These are phyloP conservation scores for Phragmites australis DNA, from an alignment of 176 grass and related monocot genomes.

Conservation along the genomic window DNA sequence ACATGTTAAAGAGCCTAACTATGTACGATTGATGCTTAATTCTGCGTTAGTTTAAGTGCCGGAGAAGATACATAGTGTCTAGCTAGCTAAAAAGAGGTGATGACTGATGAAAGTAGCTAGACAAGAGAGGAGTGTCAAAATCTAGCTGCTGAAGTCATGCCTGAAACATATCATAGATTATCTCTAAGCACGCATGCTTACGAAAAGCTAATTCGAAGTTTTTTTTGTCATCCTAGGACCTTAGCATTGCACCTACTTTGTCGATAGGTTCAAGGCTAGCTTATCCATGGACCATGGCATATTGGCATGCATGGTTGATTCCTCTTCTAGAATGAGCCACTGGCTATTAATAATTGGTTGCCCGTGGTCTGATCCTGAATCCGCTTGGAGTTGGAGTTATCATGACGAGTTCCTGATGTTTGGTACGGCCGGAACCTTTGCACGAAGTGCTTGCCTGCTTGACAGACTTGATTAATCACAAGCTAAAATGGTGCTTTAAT, in stretches of 20 bases:
- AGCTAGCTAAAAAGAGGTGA: background rate
- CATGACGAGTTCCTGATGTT: background rate
- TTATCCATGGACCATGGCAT: too few species aligned
- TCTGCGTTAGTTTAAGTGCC: background rate
- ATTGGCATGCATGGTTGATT: constrained; percentile 20
- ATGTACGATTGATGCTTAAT: background rate
- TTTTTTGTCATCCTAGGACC: constrained; percentile 8
- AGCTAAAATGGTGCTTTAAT: background rate
- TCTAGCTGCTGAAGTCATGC: constrained; percentile 38
- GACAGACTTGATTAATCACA: background rate
- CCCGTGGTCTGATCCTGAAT: background rate
- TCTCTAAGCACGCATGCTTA: constrained; percentile 30
- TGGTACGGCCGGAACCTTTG: background rate
- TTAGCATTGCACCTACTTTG: background rate
- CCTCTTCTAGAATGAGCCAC: constrained; percentile 30
- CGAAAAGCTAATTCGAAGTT: constrained; percentile 19
- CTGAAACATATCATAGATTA: constrained; percentile 45
- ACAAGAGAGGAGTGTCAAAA: constrained; percentile 25
- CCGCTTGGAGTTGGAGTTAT: constrained; percentile 8
- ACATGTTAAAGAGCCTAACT: constrained; percentile 20
- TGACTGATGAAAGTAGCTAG: background rate
- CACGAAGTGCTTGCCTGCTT: background rate
- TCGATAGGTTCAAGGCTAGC: constrained; percentile 1
- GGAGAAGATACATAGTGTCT: background rate
- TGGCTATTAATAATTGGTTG: constrained; percentile 8